A percentile compares a stretch with the other conserved stretches of the same genome.
phyloP scores from a whole-genome alignment of 2,329 filamentous ascomycete genomes.

The Arthrinium puccinioides region DNA sequence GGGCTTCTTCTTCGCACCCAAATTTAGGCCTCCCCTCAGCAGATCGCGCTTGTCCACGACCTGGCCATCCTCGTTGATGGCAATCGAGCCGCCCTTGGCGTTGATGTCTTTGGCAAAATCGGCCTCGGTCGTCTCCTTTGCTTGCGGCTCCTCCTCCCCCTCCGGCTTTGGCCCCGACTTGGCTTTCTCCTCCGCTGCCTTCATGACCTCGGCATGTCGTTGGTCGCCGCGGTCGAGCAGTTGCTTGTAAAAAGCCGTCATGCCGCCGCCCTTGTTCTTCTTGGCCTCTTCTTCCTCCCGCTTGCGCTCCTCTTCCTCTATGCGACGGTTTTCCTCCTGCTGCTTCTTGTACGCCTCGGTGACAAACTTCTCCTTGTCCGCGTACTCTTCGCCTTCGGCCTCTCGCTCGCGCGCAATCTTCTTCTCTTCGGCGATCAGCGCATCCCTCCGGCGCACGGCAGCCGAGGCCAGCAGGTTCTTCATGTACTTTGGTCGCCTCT shows the following conservation, averaged over 20 bases:
- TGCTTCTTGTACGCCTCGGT: conserved; percentile 77
- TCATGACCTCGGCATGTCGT: conserved; percentile 61
- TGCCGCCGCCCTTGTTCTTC: conserved; percentile 60
- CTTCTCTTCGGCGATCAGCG: conserved; percentile 72
- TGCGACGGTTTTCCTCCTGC: conserved; percentile 63
- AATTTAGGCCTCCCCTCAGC: conserved; percentile 67
- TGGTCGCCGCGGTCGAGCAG: conserved; percentile 65
- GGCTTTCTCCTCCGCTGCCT: conserved; percentile 52
- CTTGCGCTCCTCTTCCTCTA: conserved; percentile 65
- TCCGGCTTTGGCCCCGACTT: conserved; percentile 29
- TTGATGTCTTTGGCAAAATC: conserved; percentile 63
- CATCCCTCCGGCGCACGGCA: conserved; percentile 69
- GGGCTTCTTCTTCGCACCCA: conserved; percentile 55
- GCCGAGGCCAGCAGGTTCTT: conserved; percentile 64
- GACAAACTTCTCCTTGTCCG: conserved; percentile 79
- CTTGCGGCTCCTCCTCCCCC: conserved; percentile 27
- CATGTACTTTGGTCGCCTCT: conserved; percentile 73
- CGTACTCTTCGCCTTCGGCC: conserved; percentile 73
- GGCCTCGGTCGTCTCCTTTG: conserved; percentile 47
- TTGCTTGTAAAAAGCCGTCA: conserved; percentile 72
- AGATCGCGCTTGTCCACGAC: conserved; percentile 80
- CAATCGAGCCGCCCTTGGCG: conserved; percentile 51
- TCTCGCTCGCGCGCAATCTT: conserved; percentile 71
- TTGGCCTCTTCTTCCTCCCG: conserved; percentile 58
- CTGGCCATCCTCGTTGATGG: conserved; percentile 75